Base-by-base conservation (phyloP, 495 filamentous ascomycete species). In the Viridothelium virens region DNA sequence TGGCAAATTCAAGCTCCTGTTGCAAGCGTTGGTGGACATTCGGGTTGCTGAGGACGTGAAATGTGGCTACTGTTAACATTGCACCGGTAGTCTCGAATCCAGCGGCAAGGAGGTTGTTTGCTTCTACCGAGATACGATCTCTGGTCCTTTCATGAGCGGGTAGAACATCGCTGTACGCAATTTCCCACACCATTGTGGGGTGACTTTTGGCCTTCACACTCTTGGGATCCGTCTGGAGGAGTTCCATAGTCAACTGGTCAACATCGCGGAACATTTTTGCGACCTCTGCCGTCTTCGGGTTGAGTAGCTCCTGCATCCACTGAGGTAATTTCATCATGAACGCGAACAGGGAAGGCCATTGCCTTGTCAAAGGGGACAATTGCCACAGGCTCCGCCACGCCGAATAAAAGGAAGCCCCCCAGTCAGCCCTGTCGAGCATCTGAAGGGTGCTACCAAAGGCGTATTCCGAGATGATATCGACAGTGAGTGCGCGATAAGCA, bases 391-490 rank as follows among this genome's bases (percentile, higher is more conserved):
- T 66, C 4, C 63, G 68, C 62, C 65, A 63, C n/a, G 69, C 66
- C 33, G 63, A 44, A 33, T 65, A 65, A 33, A 67, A 70, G 41
- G 67, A 48, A 7, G 41, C 39, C 2, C 63, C 68, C 59, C 61
- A 72, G 38, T 70, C 68, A 12, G 64, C 56, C 12, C 64, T 63
- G 37, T 72, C 63, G 31, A 75, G 56, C 47, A 69, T 56, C 12
- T 56, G 63, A 62, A 63, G 65, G 1, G 36, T 50, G 9, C 62
- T 39, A 1, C 48, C 76, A 63, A 77, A 79, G 25, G 74, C 73
- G 67, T 81, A 83, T 12, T 77, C 69, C 2, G 74, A 74, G 61
- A 83, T 82, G 38, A 83, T 72, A 69, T 84, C 81, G 10, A 74
- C 75, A 0, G 79, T 79, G 16, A 82, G 67, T 5, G 76, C 74